phyloP scores from a whole-genome alignment of 2,329 filamentous ascomycete genomes.

The Teratosphaeria viscida region DNA sequence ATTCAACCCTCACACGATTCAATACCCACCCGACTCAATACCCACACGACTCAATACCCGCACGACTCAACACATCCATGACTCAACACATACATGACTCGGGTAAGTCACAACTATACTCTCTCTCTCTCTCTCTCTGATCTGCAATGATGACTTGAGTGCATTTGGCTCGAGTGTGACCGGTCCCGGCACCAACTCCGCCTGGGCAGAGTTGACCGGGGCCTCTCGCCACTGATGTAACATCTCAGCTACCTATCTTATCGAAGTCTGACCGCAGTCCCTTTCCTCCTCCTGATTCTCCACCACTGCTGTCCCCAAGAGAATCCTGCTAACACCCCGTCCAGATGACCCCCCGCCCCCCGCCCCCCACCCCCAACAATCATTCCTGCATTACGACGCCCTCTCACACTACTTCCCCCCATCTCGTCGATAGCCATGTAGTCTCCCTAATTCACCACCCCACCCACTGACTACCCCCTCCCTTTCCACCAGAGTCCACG shows the following conservation, averaged over 20 bases:
- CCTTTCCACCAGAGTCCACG: slow-evolving; percentile 62
- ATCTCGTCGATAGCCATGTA: neutral
- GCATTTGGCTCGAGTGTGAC: slow-evolving; percentile 99
- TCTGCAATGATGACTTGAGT: slow-evolving; percentile 95
- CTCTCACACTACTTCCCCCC: neutral
- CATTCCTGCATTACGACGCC: neutral
- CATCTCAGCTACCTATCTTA: slow-evolving; percentile 92
- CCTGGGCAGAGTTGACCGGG: slow-evolving; percentile 51
- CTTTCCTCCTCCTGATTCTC: neutral
- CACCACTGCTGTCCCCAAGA: neutral
- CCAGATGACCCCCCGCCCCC: neutral
- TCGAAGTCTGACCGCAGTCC: slow-evolving; percentile 66
- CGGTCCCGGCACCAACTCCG: slow-evolving; percentile 50
- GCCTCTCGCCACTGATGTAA: slow-evolving; percentile 90
- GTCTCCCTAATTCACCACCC: neutral
- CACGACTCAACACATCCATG: too few relatives aligned
- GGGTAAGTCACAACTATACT: too few relatives aligned
- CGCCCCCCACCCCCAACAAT: neutral
- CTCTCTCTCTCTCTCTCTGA: too few relatives aligned
- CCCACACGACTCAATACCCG: too few relatives aligned
- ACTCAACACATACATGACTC: too few relatives aligned
- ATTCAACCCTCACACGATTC: too few relatives aligned
- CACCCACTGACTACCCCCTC: neutral
- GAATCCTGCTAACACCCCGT: neutral
- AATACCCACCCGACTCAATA: too few relatives aligned